Evolutionary conservation across 1,139 yeast genomes (phyloP), one percentile per base, ranked within the genome.

Genomic region (Yamadazyma membranifaciens): DNA sequence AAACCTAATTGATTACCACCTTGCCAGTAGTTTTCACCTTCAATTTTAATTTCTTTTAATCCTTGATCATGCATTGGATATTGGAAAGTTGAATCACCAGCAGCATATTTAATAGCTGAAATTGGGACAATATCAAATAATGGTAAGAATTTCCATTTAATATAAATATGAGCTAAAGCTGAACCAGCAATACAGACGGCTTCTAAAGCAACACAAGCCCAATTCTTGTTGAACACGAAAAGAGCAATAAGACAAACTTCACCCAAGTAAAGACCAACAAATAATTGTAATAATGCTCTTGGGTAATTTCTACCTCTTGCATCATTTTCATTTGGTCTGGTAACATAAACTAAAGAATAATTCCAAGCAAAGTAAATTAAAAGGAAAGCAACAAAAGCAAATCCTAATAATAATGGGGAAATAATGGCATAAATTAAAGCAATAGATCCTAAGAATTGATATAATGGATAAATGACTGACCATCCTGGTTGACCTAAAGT

Each of bases 171-270:
- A 38, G 74, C 64, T 37, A 67, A 63, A 16, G 73, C 80, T 9
- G 88, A 80, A 34, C 65, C 70, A 15, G 59, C 73, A 26, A 82
- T 51, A 37, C 71, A 63, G 13, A 81, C 69, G 36, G 67, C 80
- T 59, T 82, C 87, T 45, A 84, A 65, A 1, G 75, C 86, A 48
- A 82, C 75, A 48, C 85, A 80, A 22, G 84, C 87, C 89, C 89
- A 83, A 43, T 82, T 71, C 63, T 82, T 80, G 35, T 78, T 73
- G 69, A 83, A 83, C 28, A 80, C 83, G 57, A 83, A 83, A 52
- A 84, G 61, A 34, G 88, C 89, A 39, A 80, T 57, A 41, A 83
- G 64, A 60, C 85, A 80, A 26, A 80, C 67, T 58, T 84, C 84
- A 38, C 85, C 84, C 42, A 83, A 61, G 57, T 83, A 84, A 36